Conservation (phyloP, 1,139 yeast genomes). For the Blastobotrys proliferans region DNA sequence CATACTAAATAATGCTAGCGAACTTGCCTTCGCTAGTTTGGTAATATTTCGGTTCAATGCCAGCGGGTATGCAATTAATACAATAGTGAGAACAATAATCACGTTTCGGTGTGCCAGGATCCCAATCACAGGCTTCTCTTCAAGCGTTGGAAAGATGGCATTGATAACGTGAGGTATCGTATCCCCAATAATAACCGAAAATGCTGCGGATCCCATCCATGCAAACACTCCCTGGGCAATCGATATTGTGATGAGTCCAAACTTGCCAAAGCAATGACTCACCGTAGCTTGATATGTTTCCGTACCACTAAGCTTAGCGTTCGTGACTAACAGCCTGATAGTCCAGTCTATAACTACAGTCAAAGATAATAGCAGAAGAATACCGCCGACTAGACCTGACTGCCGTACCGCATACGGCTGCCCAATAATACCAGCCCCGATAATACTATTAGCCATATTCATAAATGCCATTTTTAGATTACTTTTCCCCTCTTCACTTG, state of each 20-base stretch:
- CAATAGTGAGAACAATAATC: constrained; percentile 64
- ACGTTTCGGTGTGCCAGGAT: constrained; percentile 62
- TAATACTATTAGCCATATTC: constrained; percentile 90
- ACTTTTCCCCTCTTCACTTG: constrained; percentile 39
- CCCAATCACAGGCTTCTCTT: constrained; percentile 39
- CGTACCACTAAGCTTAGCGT: constrained; percentile 72
- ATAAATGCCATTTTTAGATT: constrained; percentile 82
- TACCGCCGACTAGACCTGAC: constrained; percentile 74
- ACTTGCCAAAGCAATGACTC: constrained; percentile 67
- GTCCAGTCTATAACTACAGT: constrained; percentile 89
- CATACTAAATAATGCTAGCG: constrained; percentile 84
- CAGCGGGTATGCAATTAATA: constrained; percentile 75
- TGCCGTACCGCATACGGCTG: constrained; percentile 86
- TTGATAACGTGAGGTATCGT: constrained; percentile 86
- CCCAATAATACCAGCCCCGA: constrained; percentile 95
- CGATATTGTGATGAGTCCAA: constrained; percentile 65
- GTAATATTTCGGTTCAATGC: constrained; percentile 79
- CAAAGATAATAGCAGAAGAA: constrained; percentile 54
- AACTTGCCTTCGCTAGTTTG: constrained; percentile 82
- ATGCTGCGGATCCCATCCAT: constrained; percentile 92
- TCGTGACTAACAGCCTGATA: constrained; percentile 65
- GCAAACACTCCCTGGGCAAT: constrained; percentile 85
- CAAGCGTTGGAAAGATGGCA: constrained; percentile 56
- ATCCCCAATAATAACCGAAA: constrained; percentile 91
- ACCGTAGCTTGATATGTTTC: constrained; percentile 86